These are phyloP conservation scores for Colletotrichum tamarilloi DNA, from an alignment of 2,329 filamentous ascomycete species.

Conservation along the genomic window DNA sequence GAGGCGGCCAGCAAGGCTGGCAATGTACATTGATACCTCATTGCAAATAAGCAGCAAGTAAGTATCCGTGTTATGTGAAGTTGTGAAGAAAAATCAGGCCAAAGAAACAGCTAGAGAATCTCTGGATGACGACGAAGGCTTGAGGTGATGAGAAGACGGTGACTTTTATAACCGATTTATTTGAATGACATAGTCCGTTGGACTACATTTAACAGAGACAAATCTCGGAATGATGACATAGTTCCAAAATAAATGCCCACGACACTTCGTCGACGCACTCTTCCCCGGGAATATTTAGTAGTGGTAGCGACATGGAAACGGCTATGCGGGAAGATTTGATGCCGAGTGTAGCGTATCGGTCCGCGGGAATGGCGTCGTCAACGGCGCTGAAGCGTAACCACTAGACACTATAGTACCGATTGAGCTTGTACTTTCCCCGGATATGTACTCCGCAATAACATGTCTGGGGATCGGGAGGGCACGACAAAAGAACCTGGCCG, in stretches of 20 bases:
- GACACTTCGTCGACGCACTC: background rate
- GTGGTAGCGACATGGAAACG: background rate
- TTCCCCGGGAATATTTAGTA: background rate
- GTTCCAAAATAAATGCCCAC: background rate
- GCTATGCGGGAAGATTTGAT: background rate
- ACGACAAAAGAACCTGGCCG: background rate
- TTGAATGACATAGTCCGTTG: background rate
- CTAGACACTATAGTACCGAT: background rate
- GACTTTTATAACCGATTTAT: background rate
- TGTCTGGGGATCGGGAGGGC: background rate
- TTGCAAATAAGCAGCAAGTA: background rate
- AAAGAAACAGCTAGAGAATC: background rate
- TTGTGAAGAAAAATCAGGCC: no score
- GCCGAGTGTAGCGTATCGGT: background rate
- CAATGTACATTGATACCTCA: background rate
- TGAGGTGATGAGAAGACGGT: background rate
- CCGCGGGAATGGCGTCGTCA: background rate
- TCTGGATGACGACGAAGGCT: background rate
- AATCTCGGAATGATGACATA: background rate
- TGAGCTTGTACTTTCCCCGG: background rate
- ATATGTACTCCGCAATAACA: background rate
- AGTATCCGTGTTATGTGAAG: no score
- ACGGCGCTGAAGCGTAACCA: background rate
- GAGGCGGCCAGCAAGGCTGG: constrained; percentile 10
- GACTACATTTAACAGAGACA: background rate